Evolutionary conservation across 768 basidiomycete species (phyloP), one percentile per base, ranked within the genome.

Genomic region (Thelephora aurantiotincta): DNA sequence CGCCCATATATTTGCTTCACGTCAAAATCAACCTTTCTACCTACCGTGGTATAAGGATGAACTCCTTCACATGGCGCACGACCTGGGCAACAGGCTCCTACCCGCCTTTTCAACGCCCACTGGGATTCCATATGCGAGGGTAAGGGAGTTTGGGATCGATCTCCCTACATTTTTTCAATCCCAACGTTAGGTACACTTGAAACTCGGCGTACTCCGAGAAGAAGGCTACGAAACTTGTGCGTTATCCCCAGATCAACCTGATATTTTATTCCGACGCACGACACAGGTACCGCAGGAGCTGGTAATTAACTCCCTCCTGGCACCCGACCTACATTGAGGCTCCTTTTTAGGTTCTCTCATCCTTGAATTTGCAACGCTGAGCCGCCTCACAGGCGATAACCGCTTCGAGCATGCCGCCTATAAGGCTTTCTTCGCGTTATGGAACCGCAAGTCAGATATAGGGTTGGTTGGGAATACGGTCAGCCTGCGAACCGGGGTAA

Each of bases 51-150:
- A 98, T 60, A 69, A 69, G 14, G 81, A 76, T 13, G 83, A 96
- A 60, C 74, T 90, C 14, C 69, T 97, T 23, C 58, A 70, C 11
- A 63, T 98, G 63, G 94, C 96, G 2, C 64, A 80, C 53, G 94
- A 98, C 63, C 75, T 99, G 2, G 96, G 90, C 2, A 66, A 77
- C 49, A 73, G 96, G 44, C 62, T 99, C 36, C 64, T 97, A 9
- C 93, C 92, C 3, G 96, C 96, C 2, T 99, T 98, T 63, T 65
- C 79, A 2, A 94, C 92, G 1, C 78, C 85, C 1, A 98, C 92
- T 0, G 93, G 92, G 7, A 66, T 99, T 37, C 96, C 96, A 6
- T 91, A 77, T 58, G 91, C 96, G 46, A 77, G 96, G 64, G 87
- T 92, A 65, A 54, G 51, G 45, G 52, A 38, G 2, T 45, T 42